Conservation (phyloP, 257 asterid species). For the Nicotiana obtusifolia region DNA sequence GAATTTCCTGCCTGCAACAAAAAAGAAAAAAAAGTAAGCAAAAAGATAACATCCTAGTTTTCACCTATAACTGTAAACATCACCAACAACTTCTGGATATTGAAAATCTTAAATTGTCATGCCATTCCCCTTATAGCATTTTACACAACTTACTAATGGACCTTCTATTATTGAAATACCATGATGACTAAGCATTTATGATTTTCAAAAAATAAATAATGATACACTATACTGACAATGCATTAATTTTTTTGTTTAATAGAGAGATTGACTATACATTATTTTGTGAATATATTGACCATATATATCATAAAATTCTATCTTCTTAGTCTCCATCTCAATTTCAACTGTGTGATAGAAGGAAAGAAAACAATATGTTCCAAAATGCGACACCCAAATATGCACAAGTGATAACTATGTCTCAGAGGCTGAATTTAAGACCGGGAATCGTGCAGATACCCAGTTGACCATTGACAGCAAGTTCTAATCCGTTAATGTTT, state of each 20-base stretch:
- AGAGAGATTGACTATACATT: not conserved
- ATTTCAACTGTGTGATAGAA: not conserved
- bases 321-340: not conserved
- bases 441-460: not conserved
- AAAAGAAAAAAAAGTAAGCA: constrained; percentile 3
- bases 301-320: not conserved
- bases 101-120: not conserved
- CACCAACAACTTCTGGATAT: not conserved
- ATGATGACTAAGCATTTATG: not conserved
- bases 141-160: not conserved
- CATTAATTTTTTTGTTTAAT: not conserved
- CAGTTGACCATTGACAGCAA: not conserved
- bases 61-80: not conserved
- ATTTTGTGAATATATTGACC: not conserved
- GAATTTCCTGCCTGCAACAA: constrained; percentile 70
- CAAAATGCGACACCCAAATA: not conserved
- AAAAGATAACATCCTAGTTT: not conserved
- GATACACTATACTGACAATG: not conserved
- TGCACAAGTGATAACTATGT: not conserved
- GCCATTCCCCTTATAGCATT: not conserved
- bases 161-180: not conserved
- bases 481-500: not conserved
- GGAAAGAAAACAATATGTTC: not conserved
- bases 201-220: not conserved
- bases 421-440: not conserved